These are phyloP conservation scores for Aureobasidium zeae DNA, from an alignment of 2,329 filamentous ascomycete species.

Conservation along the genomic window DNA sequence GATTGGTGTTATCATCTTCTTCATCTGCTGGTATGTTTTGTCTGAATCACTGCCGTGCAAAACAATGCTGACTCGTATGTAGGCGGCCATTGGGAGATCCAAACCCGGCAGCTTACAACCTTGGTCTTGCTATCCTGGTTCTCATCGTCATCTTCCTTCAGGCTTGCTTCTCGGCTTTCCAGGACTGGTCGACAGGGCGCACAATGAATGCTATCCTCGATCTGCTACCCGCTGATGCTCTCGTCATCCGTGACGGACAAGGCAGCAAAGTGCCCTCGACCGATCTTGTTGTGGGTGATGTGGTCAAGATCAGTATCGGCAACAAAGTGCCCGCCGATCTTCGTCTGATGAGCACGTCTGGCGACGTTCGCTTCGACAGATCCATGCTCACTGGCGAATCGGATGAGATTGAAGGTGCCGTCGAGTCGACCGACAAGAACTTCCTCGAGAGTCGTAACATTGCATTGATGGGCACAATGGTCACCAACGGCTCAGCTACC, in stretches of 20 bases:
- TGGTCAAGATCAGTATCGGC: slow-evolving; percentile 33
- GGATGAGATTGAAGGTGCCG: slow-evolving; percentile 34
- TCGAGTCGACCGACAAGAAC: slow-evolving; percentile 34
- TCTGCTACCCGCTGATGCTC: slow-evolving; percentile 37
- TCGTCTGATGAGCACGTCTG: slow-evolving; percentile 34
- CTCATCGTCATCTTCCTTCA: slow-evolving; percentile 42
- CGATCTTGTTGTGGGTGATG: slow-evolving; percentile 34
- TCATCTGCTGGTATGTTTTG: slow-evolving; percentile 36
- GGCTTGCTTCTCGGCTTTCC: slow-evolving; percentile 39
- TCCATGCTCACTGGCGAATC: slow-evolving; percentile 37
- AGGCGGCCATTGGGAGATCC: slow-evolving; percentile 36
- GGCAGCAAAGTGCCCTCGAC: slow-evolving; percentile 27
- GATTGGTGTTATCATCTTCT: slow-evolving; percentile 41
- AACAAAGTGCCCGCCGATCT: slow-evolving; percentile 38
- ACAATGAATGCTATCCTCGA: slow-evolving; percentile 42
- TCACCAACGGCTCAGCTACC: slow-evolving; percentile 34
- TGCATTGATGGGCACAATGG: slow-evolving; percentile 36
- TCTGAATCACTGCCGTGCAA: not conserved
- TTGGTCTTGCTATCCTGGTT: slow-evolving; percentile 40
- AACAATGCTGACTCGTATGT: not conserved
- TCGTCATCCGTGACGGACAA: slow-evolving; percentile 34
- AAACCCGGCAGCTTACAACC: slow-evolving; percentile 34
- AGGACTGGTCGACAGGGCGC: slow-evolving; percentile 40
- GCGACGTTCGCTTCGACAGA: slow-evolving; percentile 37
- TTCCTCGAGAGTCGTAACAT: slow-evolving; percentile 39